These are phyloP conservation scores for Kalanchoe fedtschenkoi DNA, from an alignment of 164 flowering plant genomes.

Conservation along the genomic window DNA sequence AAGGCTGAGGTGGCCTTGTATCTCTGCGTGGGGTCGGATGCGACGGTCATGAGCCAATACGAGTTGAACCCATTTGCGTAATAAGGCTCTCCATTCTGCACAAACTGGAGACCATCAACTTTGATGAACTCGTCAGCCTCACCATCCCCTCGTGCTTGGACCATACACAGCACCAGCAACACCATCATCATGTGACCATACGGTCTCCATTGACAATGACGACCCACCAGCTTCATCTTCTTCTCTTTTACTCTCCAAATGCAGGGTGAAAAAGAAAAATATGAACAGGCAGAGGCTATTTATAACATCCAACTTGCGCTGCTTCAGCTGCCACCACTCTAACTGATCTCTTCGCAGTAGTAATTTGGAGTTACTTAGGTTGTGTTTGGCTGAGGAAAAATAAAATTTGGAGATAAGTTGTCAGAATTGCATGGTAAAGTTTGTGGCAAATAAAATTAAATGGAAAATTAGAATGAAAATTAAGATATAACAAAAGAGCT, in stretches of 20 bases:
- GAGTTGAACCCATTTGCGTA: constrained; percentile 84
- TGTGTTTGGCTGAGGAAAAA: too few species aligned
- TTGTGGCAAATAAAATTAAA: too few species aligned
- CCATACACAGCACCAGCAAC: not conserved
- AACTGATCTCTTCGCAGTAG: too few species aligned
- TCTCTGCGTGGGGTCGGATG: constrained; percentile 51
- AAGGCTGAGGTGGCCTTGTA: constrained; percentile 50
- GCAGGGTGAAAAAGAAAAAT: not conserved
- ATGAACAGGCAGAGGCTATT: not conserved
- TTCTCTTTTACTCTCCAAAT: too few species aligned
- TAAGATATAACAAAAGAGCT: too few species aligned
- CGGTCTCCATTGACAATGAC: not conserved
- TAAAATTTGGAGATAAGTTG: too few species aligned
- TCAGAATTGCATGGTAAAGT: too few species aligned
- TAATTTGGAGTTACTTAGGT: too few species aligned
- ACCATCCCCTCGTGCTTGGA: not conserved
- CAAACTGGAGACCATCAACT: not conserved
- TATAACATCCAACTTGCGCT: not conserved
- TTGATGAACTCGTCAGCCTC: not conserved
- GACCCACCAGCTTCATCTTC: not conserved
- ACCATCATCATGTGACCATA: not conserved
- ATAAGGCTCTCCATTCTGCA: constrained; percentile 45
- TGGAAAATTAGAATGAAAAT: too few species aligned
- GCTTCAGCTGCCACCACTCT: constrained; percentile 1
- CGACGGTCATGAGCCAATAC: constrained; percentile 72